Evolutionary conservation across 352 stramenopile species (phyloP).

Genomic region (Pelagophyceae sp.): DNA sequence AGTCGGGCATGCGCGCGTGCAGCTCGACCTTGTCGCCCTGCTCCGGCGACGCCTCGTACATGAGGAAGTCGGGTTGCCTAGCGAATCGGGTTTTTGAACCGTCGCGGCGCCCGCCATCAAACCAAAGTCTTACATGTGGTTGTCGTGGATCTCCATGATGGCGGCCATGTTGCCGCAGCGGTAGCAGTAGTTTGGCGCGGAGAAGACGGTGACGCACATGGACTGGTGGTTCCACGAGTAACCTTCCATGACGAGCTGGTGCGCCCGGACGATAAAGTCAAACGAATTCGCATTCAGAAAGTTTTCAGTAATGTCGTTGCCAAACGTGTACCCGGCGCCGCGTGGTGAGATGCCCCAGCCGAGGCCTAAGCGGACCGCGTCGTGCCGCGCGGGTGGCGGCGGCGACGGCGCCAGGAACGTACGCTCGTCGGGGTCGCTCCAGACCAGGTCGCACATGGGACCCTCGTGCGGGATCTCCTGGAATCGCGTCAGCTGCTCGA

Average conservation of each 20-base stretch:
- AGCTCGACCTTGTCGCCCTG: conserved; percentile 20
- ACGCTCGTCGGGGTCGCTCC: conserved; percentile 80
- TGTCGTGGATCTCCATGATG: conserved; percentile 56
- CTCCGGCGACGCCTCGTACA: conserved; percentile 13
- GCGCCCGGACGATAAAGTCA: conserved; percentile 23
- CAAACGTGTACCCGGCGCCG: conserved; percentile 79
- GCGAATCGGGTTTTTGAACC: no score
- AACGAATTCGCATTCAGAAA: conserved; percentile 6
- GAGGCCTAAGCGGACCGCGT: no score
- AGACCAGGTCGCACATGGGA: conserved; percentile 94
- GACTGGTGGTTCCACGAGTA: conserved; percentile 37
- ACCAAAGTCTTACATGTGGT: no score
- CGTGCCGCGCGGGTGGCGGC: no score
- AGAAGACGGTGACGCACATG: conserved; percentile 54
- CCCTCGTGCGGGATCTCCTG: conserved; percentile 92
- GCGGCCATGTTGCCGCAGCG: conserved; percentile 61
- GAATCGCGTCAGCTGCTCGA: conserved; percentile 79
- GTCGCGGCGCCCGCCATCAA: no score
- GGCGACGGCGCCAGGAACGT: no score
- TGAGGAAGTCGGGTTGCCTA: conserved; percentile 8
- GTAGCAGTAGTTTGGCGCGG: conserved; percentile 74
- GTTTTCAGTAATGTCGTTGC: conserved; percentile 59
- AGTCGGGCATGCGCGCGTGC: conserved; percentile 16
- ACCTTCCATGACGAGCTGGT: conserved; percentile 30
- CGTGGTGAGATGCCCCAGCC: conserved; percentile 36